Percentiles rank a stretch among this genome's conserved stretches.
Conservation (phyloP, 176 grass and related monocot genomes). For the Tillandsia fasciculata region DNA sequence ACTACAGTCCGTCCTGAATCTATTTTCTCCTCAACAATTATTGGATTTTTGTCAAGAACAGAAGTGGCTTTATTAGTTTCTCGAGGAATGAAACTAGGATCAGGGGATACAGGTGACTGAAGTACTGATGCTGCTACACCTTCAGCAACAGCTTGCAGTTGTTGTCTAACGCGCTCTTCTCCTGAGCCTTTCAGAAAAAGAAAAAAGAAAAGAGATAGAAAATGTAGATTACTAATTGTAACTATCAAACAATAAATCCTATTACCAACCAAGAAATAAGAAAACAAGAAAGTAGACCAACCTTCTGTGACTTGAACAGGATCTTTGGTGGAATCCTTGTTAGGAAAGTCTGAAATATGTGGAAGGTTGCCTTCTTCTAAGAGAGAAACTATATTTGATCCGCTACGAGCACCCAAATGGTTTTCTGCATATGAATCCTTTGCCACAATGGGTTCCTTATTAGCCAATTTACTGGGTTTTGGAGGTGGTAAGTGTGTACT, state of each 20-base stretch:
- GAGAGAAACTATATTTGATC: constrained; percentile 39
- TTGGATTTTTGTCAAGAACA: constrained; percentile 14
- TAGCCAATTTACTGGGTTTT: constrained; percentile 35
- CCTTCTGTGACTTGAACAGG: constrained; percentile 55
- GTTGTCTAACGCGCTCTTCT: constrained; percentile 58
- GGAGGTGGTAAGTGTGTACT: constrained; percentile 42
- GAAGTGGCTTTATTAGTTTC: neutral
- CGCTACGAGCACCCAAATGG: constrained; percentile 19
- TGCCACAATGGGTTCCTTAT: constrained; percentile 28
- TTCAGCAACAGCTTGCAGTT: constrained; percentile 87
- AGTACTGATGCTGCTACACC: constrained; percentile 71
- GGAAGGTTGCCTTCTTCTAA: constrained; percentile 54
- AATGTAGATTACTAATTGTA: neutral
- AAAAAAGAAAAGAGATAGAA: neutral
- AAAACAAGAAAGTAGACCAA: constrained; percentile 28
- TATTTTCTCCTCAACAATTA: constrained; percentile 24
- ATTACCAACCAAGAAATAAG: neutral
- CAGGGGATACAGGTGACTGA: constrained; percentile 46
- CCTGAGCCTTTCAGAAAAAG: constrained; percentile 34
- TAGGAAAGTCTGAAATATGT: constrained; percentile 19
- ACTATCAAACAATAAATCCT: neutral
- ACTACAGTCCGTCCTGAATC: constrained; percentile 18
- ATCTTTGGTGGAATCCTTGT: constrained; percentile 48
- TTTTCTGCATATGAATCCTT: constrained; percentile 36
- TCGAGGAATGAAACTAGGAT: neutral